Evolutionary conservation across 2,329 filamentous ascomycete species (phyloP).

Genomic region (Aureobasidium mangrovei): DNA sequence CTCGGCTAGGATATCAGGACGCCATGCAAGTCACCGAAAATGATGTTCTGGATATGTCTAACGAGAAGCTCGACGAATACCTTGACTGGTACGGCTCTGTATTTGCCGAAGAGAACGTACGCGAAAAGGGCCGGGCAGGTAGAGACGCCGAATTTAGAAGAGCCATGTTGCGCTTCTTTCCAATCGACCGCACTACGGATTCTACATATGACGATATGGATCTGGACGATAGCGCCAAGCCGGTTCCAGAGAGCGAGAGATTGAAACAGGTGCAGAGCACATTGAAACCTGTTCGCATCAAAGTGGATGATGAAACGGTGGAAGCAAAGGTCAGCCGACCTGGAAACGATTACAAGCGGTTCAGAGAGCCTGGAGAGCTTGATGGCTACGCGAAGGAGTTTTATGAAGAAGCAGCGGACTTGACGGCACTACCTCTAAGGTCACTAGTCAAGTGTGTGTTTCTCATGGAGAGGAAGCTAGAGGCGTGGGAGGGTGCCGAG

Average conservation of each 20-base stretch:
- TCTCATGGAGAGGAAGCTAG: constrained; percentile 39
- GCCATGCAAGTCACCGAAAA: constrained; percentile 49
- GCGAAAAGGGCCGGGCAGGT: constrained; percentile 25
- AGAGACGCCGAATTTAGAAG: constrained; percentile 32
- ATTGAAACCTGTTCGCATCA: constrained; percentile 31
- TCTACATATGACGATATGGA: background rate
- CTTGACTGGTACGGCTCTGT: constrained; percentile 69
- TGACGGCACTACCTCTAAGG: constrained; percentile 42
- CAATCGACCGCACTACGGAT: constrained; percentile 18
- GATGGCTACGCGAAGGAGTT: constrained; percentile 36
- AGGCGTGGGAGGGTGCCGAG: constrained; percentile 30
- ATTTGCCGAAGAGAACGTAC: constrained; percentile 44
- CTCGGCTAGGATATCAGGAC: constrained; percentile 31
- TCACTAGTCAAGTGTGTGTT: constrained; percentile 44
- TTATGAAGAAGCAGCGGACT: constrained; percentile 42
- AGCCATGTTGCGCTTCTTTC: constrained; percentile 36
- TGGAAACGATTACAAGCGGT: constrained; percentile 43
- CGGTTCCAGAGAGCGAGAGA: constrained; percentile 19
- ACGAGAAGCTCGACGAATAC: constrained; percentile 60
- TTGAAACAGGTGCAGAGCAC: constrained; percentile 36
- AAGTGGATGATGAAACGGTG: constrained; percentile 28
- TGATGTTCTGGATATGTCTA: constrained; percentile 54
- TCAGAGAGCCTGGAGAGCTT: constrained; percentile 41
- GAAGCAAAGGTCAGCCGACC: constrained; percentile 32
- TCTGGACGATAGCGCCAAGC: background rate